Evolutionary conservation across 2,329 filamentous ascomycete genomes (phyloP).

Genomic region (Aspergillus thermomutatus): DNA sequence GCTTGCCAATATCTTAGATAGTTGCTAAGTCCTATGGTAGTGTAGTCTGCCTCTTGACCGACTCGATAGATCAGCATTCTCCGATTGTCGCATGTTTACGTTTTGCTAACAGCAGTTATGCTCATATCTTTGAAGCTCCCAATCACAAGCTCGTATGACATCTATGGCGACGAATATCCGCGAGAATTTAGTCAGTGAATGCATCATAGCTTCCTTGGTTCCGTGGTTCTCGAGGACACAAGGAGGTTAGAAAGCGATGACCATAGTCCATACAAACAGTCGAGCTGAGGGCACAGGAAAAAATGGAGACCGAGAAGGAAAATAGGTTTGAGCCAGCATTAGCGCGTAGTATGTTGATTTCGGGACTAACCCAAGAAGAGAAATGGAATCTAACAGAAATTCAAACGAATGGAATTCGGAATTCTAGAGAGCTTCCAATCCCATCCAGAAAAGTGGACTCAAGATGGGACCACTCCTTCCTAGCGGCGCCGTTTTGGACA

Average conservation of each 20-base stretch:
- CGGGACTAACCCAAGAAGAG: conserved; percentile 8
- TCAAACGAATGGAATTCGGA: conserved; percentile 8
- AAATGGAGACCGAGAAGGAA: not conserved
- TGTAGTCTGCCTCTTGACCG: not conserved
- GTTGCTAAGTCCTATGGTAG: not conserved
- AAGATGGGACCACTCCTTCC: conserved; percentile 14
- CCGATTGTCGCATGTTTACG: not conserved
- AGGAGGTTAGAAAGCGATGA: not conserved
- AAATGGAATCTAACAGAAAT: conserved; percentile 10
- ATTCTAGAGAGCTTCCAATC: not conserved
- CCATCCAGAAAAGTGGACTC: conserved; percentile 2
- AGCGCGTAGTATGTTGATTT: conserved; percentile 5
- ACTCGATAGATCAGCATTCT: not conserved
- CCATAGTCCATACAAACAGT: not conserved
- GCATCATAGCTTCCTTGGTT: conserved; percentile 11
- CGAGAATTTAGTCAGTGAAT: conserved; percentile 2
- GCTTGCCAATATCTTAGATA: not conserved
- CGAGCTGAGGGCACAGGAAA: not conserved
- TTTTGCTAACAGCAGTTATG: not conserved
- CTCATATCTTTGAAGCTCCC: not conserved
- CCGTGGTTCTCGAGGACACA: conserved; percentile 10
- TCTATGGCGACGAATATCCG: conserved; percentile 1
- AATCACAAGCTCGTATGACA: not conserved
- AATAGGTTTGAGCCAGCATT: conserved; percentile 2
- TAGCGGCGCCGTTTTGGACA: conserved; percentile 19